phyloP scores from a whole-genome alignment of 495 filamentous ascomycete genomes.

The Lentithecium fluviatile region DNA sequence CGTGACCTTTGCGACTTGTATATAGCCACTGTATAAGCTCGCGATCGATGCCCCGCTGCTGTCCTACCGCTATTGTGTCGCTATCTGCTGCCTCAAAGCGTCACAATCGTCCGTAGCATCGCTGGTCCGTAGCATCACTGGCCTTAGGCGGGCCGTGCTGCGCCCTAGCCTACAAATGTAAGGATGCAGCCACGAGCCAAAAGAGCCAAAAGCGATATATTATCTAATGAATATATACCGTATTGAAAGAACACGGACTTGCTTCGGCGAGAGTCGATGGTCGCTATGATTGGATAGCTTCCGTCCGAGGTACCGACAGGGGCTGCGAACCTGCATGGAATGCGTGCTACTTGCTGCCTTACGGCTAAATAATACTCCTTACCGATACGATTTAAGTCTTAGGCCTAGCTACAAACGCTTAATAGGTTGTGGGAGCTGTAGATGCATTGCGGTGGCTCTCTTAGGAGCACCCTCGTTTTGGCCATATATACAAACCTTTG shows the following conservation, averaged over 20 bases:
- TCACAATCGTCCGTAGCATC: no score
- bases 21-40: no score
- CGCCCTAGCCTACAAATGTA: slow-evolving; percentile 8
- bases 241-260: slow-evolving; percentile 14
- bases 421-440: slow-evolving; percentile 7
- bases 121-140: no score
- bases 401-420: slow-evolving; percentile 15
- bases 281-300: slow-evolving; percentile 14
- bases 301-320: slow-evolving; percentile 9
- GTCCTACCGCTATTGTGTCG: no score
- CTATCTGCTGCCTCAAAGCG: no score
- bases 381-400: slow-evolving; percentile 18
- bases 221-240: slow-evolving; percentile 11
- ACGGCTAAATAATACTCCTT: slow-evolving; percentile 14
- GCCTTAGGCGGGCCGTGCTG: background rate
- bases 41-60: no score
- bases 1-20: no score
- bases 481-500: slow-evolving; percentile 12
- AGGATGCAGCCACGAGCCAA: slow-evolving; percentile 3
- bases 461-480: slow-evolving; percentile 14
- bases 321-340: slow-evolving; percentile 9
- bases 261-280: slow-evolving; percentile 11
- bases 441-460: slow-evolving; percentile 12
- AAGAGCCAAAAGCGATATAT: slow-evolving; percentile 2
- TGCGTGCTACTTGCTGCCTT: slow-evolving; percentile 13